phyloP scores from a whole-genome alignment of 768 basidiomycete genomes.

The Termitomyces eurrhizus region DNA sequence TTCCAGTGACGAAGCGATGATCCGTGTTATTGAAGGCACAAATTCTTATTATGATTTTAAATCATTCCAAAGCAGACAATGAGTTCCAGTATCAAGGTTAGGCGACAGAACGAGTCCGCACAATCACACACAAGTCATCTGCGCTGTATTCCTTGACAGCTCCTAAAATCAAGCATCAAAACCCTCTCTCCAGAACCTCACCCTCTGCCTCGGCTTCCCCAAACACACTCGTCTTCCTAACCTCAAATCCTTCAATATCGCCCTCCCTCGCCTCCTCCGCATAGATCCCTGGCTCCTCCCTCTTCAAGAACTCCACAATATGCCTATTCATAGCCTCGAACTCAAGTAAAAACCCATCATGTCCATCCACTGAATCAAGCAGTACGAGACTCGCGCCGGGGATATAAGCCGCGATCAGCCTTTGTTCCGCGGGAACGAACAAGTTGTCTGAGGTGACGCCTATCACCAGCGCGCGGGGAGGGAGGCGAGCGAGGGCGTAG shows the following conservation, averaged over 20 bases:
- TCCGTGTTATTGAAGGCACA: background rate
- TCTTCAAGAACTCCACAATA: slow-evolving; percentile 66
- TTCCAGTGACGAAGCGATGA: background rate
- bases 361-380: slow-evolving; percentile 84
- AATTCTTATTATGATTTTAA: too few relatives aligned
- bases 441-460: slow-evolving; percentile 91
- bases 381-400: slow-evolving; percentile 77
- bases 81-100: too few relatives aligned
- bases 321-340: slow-evolving; percentile 90
- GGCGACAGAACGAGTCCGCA: background rate
- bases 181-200: slow-evolving; percentile 41
- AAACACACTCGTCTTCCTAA: slow-evolving; percentile 92
- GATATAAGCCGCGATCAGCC: slow-evolving; percentile 74
- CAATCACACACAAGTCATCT: background rate
- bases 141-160: background rate
- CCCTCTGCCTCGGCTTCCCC: slow-evolving; percentile 38
- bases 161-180: background rate
- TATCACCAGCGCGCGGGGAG: slow-evolving; percentile 77
- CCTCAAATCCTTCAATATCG: slow-evolving; percentile 49
- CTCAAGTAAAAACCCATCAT: slow-evolving; percentile 96
- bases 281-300: slow-evolving; percentile 73
- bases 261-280: slow-evolving; percentile 20
- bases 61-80: too few relatives aligned
- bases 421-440: slow-evolving; percentile 89
- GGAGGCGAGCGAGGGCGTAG: slow-evolving; percentile 61